Base-by-base conservation (phyloP, 148 eudicot species). In the Euryodendron excelsum region DNA sequence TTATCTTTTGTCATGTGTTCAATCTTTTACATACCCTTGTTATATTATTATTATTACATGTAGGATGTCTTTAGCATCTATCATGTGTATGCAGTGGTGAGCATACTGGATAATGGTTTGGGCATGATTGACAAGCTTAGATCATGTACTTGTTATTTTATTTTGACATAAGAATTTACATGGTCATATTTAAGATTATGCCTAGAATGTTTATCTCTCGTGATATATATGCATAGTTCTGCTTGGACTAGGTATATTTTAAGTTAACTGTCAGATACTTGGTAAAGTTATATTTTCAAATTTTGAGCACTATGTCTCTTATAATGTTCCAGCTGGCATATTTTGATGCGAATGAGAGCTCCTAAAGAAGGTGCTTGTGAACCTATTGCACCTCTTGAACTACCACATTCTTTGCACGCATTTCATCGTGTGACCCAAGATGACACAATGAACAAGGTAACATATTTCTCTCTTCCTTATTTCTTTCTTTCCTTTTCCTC, bases 391-490 rank as follows among this genome's bases (percentile, higher is more conserved):
- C 82, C 82, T 74, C 78, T 75, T 71, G 88, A 86, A 28, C 63
- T 86, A 53, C 88, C 88, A 50, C 83, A 80, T 72, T 80, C 86
- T 73, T 78, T 86, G 80, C 88, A 86, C 59, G 86, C 86, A 5
- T 72, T 86, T 69, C 84, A 55, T 44, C 82, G 83, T 45, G 80
- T 73, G 69, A 75, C 85, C 59, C 77, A 71, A 61, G 50, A 64
- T 50, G 89, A 86, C 56, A 61, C 70, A 31, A 60, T 56, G 31
- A 77, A 60, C 45, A 68, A 59, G 67, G 89, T 85, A 82, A 74
- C 25, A 15, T 9, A n/a, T 47, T 77, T 17, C 5, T 2, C 25
- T 74, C 72, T 69, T 7, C 14, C 62, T 23, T 5, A 37, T 73
- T 60, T 28, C 17, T 71, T 72, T 65, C 52, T 58, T 53, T 17